These are phyloP conservation scores for Periconia macrospinosa DNA, from an alignment of 2,329 filamentous ascomycete species.

Conservation along the genomic window DNA sequence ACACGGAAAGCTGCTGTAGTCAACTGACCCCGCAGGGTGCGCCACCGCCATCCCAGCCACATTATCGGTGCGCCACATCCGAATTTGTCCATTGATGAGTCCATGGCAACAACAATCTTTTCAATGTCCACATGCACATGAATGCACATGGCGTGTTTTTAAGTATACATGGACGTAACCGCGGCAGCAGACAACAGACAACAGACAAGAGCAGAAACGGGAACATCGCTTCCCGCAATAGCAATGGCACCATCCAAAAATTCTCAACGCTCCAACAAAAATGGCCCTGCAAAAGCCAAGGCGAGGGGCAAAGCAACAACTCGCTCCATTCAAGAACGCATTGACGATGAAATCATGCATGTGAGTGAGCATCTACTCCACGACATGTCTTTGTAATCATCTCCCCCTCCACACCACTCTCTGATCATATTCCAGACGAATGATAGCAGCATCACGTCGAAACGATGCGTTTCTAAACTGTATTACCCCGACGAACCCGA, in stretches of 20 bases:
- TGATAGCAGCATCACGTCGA: conserved; percentile 88
- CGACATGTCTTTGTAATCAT: neutral
- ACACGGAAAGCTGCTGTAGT: no score
- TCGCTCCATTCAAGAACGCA: conserved; percentile 29
- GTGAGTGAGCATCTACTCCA: conserved; percentile 42
- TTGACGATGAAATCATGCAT: conserved; percentile 60
- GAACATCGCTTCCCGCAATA: neutral
- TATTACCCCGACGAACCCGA: conserved; percentile 78
- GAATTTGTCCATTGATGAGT: neutral
- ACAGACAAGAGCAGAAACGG: neutral
- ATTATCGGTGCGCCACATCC: neutral
- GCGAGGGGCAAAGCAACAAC: conserved; percentile 9
- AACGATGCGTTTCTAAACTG: conserved; percentile 86
- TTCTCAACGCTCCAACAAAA: conserved; percentile 9
- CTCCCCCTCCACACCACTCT: neutral
- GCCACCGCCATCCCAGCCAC: neutral
- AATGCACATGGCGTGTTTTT: conserved; percentile 1
- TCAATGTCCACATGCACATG: neutral
- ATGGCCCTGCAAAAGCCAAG: conserved; percentile 10
- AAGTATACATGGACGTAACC: neutral
- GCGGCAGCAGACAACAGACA: neutral
- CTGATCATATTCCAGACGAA: conserved; percentile 62
- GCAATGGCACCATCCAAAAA: conserved; percentile 5
- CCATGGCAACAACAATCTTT: no score
- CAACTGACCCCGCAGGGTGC: no score